Evolutionary conservation across 345 rosid species (phyloP), one percentile per base, ranked within the genome.

Genomic region (Punica granatum): DNA sequence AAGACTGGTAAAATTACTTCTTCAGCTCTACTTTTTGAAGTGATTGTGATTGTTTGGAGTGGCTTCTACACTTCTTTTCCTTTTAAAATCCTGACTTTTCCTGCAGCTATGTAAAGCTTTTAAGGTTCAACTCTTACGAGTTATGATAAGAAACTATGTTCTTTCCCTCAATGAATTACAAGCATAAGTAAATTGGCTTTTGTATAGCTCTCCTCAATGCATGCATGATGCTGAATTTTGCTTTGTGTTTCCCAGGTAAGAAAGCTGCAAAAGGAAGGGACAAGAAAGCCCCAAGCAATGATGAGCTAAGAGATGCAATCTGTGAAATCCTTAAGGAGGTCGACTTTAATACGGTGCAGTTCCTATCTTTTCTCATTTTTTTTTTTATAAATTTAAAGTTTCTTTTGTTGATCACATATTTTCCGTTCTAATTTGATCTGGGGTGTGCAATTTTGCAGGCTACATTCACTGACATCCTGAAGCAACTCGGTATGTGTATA

Each of bases 401-500:
- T 63, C 18, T 63, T 12, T 36, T 11, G 1, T 63, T 63, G 19
- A 37, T 23, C 15, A 34, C 33, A 9, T 36, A n/a, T 30, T 32
- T 16, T 14, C 15, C 25, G 30, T n/a, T 64, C 68, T 63, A 53
- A 37, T 34, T 7, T 56, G 63, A 60, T 59, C 49, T 63, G 67
- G 49, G 43, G 64, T 77, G 41, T 65, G 65, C 54, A 70, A 39
- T 75, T 78, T 67, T 89, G 85, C 94, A 93, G 98, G 94, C 98
- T 60, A 93, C 98, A 13, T 90, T 93, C 77, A 88, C 94, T 0
- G 98, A 93, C 80, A 90, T 93, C 74, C 80, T 93, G 72, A 86
- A 86, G 74, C 74, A 37, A 70, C 96, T 93, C 7, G 94, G 98
- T 93, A 89, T 59, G 88, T 43, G 18, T 21, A 15, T 28, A 23